Evolutionary conservation across 805 yeast genomes (phyloP), one percentile per base, ranked within the genome.

Genomic region (Myxozyma neotropica): DNA sequence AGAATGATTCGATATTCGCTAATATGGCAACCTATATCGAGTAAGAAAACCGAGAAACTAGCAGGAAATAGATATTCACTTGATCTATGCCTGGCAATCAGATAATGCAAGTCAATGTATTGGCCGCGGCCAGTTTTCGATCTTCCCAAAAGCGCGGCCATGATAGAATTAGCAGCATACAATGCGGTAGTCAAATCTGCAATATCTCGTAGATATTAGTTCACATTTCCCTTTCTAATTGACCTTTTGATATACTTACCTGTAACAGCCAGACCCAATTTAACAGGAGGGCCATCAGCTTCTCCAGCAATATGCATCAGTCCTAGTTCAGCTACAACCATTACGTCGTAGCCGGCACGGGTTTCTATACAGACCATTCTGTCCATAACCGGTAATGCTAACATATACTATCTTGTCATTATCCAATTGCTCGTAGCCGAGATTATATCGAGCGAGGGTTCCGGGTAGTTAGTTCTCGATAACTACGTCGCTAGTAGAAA

Each of bases 271-370:
- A 76, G 79, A 3, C 79, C 79, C 5, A 75, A 79, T 60, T 76
- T 76, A 24, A 74, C 76, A 0, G 79, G 78, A 12, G 73, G 75
- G 26, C 78, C 74, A 35, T 73, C 71, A 5, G 73, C 73, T 50
- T 73, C 71, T 17, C 79, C 79, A 0, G 79, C 76, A 61, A 76
- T 76, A 60, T 75, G 79, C 79, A 76, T 76, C 46, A 76, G 69
- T 1, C 79, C 79, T 64, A 75, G 73, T 62, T 76, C 79, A 6
- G 79, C 79, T 62, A 76, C 79, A 4, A 76, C 78, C 79, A 76
- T 76, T 46, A 76, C 51, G n/a, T 55, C 50, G 66, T 76, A 76
- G 19, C 79, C 79, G 2, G 79, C 77, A 13, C 79, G 69, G n/a
- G 31, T 67, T 57, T 6, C 69, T 59, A 63, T 69, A 74, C 5